phyloP scores from a whole-genome alignment of 1,284 basidiomycete species.

The Ustilago shanxiensis region DNA sequence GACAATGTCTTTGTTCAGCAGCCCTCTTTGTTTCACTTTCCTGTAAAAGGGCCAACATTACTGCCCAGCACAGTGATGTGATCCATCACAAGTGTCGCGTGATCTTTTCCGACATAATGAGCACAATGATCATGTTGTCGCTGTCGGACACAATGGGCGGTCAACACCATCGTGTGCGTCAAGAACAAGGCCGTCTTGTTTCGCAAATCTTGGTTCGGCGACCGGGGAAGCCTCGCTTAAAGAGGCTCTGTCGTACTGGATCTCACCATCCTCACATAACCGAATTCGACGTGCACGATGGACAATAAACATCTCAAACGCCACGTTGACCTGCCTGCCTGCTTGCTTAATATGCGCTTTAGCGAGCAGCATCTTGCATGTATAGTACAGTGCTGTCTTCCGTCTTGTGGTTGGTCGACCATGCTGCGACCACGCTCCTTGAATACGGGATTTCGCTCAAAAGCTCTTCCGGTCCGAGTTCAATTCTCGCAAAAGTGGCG shows the following conservation, averaged over 20 bases:
- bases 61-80: no score
- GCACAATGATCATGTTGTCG: no score
- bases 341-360: not conserved
- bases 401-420: not conserved
- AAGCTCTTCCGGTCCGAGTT: not conserved
- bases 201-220: not conserved
- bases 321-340: not conserved
- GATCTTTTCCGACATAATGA: no score
- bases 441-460: not conserved
- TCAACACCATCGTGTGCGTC: not conserved
- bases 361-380: not conserved
- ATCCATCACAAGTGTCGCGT: no score
- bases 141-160: not conserved
- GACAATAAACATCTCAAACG: no score
- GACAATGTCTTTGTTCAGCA: not conserved
- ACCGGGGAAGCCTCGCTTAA: conserved; percentile 13
- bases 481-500: not conserved
- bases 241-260: not conserved
- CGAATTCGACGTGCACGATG: not conserved
- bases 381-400: no score
- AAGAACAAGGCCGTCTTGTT: not conserved
- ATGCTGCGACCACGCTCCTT: not conserved
- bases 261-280: conserved; percentile 5
- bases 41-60: no score
- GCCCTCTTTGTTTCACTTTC: not conserved